Evolutionary conservation across 345 rosid species (phyloP), one percentile per base, ranked within the genome.

Genomic region (Gossypium thurberi): DNA sequence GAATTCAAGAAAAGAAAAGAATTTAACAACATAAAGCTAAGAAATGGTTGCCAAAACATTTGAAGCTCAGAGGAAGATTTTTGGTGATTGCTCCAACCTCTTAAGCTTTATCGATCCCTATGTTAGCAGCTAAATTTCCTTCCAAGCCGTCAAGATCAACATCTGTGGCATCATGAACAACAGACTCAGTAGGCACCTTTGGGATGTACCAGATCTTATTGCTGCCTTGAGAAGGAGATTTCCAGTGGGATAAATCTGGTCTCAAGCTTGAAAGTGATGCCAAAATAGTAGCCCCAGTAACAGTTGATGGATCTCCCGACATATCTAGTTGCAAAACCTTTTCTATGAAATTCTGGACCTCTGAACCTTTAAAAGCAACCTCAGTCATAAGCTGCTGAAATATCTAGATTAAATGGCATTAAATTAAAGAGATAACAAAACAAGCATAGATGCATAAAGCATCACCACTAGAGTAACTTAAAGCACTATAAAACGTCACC

Each of bases 301-400:
- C 88, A 71, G 87, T 95, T 57, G 92, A 85, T 70, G 86, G 74
- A 80, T 92, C 96, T 18, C 87, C 89, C 40, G 93, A 78, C 79
- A 91, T 83, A 76, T 88, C 89, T 2, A 87, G 57, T 67, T 85
- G 88, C 65, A 86, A 60, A 67, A 73, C 10, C 68, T 86, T 90
- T 40, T 88, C 89, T 70, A 80, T 28, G 52, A 81, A 82, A 63
- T 65, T 82, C 57, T 79, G 89, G 58, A 85, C 74, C 65, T 85
- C 91, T 2, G 85, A 18, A 75, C 88, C 85, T 81, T 85, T 85
- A 59, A 78, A 80, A 21, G 89, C 73, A 77, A 67, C 85, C 71
- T 86, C 92, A 71, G 79, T 67, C 70, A 74, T 21, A 37, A 84
- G 79, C 79, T 81, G 91, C 81, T 90, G 91, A 85, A 85, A 91